Base-by-base conservation (phyloP, 148 eudicot genomes). In the Euryodendron excelsum region DNA sequence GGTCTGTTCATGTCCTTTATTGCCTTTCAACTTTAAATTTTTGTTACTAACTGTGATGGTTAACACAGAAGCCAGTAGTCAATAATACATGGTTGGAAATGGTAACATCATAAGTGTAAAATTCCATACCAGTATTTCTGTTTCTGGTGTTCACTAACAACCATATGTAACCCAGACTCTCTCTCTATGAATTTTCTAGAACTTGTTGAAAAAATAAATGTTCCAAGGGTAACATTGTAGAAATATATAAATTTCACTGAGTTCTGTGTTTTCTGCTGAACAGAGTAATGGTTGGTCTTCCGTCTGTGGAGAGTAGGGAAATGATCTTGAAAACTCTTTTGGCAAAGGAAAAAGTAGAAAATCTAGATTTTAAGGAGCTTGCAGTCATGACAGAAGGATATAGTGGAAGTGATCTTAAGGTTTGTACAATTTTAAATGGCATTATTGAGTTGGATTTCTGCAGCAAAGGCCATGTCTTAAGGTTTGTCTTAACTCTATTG, bases 251-350 rank as follows among this genome's bases (percentile, higher is more conserved):
- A 21, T 66, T 39, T 33, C 72, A 33, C 74, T 55, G 37, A 78
- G 80, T 56, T 44, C 21, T 45, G 56, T 45, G n/a, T 44, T 45
- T 69, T 69, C 55, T 82, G 75, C 9, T 75, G 67, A 70, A 78
- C 88, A 94, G 98, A 84, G 82, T 94, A 13, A 94, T 94, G 98
- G 97, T 94, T 27, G 97, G 88, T 83, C 86, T 94, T 76, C 98
- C 98, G 60, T 81, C 90, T 20, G 79, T 78, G 21, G 98, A 94
- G 47, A 94, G 77, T 77, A 87, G 98, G 72, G 98, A 92, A 83
- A 90, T 75, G 88, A 94, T 94, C 60, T 72, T 94, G 88, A 92
- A 75, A 80, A 92, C 98, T 52, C 94, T 94, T 69, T 69, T 94
- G 68, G 80, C 93, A 2, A 94, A 94, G 67, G 98, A 94, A 74